Percentiles rank a stretch among this genome's conserved stretches.
phyloP scores from a whole-genome alignment of 768 basidiomycete species.

The Porphyrellus cyaneotinctus region DNA sequence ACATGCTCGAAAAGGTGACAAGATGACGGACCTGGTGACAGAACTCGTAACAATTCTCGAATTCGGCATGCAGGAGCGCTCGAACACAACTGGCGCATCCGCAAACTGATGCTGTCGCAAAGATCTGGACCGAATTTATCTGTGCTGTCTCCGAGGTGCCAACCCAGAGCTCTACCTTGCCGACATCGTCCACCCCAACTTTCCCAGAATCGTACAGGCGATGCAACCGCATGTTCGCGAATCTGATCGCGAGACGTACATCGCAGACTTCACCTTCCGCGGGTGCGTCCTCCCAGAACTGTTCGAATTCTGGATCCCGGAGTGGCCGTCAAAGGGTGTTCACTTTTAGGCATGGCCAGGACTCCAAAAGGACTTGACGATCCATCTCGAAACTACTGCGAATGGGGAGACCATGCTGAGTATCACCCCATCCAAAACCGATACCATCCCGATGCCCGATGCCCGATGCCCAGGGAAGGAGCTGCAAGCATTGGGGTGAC shows the following conservation, averaged over 20 bases:
- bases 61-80: no score
- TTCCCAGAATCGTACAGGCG: neutral
- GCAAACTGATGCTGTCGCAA: slow-evolving; percentile 50
- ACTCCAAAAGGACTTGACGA: neutral
- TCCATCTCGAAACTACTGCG: no score
- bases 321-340: neutral
- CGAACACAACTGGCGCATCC: no score
- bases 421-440: no score
- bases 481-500: no score
- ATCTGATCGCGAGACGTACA: neutral
- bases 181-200: neutral
- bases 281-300: neutral
- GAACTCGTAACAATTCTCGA: slow-evolving; percentile 78
- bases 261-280: neutral
- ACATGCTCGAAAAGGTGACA: slow-evolving; percentile 10
- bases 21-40: slow-evolving; percentile 63
- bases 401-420: no score
- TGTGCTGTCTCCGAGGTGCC: no score
- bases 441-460: no score
- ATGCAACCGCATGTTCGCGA: neutral
- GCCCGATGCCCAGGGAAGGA: no score
- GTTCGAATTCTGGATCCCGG: neutral
- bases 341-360: neutral
- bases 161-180: neutral
- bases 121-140: slow-evolving; percentile 57